These are phyloP conservation scores for Gossypium anomalum DNA, from an alignment of 345 rosid genomes.

Conservation along the genomic window DNA sequence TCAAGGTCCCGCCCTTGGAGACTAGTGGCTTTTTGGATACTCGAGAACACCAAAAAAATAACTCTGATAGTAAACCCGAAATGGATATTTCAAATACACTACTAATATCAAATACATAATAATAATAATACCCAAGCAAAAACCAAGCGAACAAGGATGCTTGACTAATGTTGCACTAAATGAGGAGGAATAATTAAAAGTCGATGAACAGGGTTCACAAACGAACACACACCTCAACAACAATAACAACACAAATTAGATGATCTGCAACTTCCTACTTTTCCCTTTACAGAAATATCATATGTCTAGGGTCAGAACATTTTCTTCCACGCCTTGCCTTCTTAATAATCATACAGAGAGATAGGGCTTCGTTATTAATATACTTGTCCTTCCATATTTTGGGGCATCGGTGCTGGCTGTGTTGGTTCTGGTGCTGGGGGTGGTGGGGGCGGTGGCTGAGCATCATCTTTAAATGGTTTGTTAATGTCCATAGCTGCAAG, in stretches of 20 bases:
- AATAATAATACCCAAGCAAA: background rate
- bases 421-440: background rate
- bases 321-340: conserved; percentile 17
- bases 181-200: background rate
- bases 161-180: background rate
- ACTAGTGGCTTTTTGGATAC: no score
- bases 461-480: conserved; percentile 30
- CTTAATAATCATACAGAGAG: background rate
- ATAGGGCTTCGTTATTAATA: background rate
- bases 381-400: background rate
- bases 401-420: conserved; percentile 6
- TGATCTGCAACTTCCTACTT: conserved; percentile 17
- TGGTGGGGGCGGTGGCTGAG: background rate
- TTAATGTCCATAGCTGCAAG: conserved; percentile 44
- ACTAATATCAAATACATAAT: no score
- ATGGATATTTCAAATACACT: no score
- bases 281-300: conserved; percentile 16
- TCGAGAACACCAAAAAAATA: no score
- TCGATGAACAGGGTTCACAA: conserved; percentile 5
- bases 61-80: no score
- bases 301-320: conserved; percentile 24
- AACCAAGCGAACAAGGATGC: background rate
- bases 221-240: conserved; percentile 5
- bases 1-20: no score
- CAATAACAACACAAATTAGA: conserved; percentile 12